phyloP scores from a whole-genome alignment of 2,329 filamentous ascomycete species.

The Neofusicoccum parvum region DNA sequence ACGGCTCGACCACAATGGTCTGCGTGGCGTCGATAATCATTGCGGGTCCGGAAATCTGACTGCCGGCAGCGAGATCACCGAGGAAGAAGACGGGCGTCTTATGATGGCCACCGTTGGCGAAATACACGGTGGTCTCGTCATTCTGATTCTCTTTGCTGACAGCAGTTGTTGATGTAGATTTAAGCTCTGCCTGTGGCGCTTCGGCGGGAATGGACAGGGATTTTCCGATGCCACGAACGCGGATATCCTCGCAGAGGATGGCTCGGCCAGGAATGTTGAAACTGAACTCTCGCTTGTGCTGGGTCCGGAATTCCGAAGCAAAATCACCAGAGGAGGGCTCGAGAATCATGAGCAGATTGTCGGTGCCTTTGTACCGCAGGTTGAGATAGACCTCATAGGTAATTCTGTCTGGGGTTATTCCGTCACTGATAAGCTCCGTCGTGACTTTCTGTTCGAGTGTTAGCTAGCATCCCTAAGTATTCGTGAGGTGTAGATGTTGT shows the following conservation, averaged over 20 bases:
- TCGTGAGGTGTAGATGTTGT: not conserved
- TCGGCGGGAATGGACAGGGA: conserved; percentile 23
- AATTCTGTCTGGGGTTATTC: conserved; percentile 51
- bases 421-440: conserved; percentile 64
- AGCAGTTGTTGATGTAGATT: not conserved
- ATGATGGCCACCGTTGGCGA: conserved; percentile 27
- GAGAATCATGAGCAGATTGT: conserved; percentile 49
- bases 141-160: not conserved
- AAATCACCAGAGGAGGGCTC: conserved; percentile 36
- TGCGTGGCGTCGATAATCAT: conserved; percentile 46
- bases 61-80: conserved; percentile 26
- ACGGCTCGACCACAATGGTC: conserved; percentile 48
- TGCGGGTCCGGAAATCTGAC: conserved; percentile 26
- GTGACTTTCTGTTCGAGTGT: conserved; percentile 54
- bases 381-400: conserved; percentile 43
- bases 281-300: conserved; percentile 47
- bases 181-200: conserved; percentile 22
- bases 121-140: conserved; percentile 27
- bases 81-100: conserved; percentile 30
- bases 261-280: conserved; percentile 42
- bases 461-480: not conserved
- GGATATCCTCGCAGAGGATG: conserved; percentile 32
- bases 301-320: conserved; percentile 35
- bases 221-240: conserved; percentile 37
- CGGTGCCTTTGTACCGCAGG: conserved; percentile 48